Base-by-base conservation (phyloP, 2,329 filamentous ascomycete genomes). In the Dactylellina sp. region DNA sequence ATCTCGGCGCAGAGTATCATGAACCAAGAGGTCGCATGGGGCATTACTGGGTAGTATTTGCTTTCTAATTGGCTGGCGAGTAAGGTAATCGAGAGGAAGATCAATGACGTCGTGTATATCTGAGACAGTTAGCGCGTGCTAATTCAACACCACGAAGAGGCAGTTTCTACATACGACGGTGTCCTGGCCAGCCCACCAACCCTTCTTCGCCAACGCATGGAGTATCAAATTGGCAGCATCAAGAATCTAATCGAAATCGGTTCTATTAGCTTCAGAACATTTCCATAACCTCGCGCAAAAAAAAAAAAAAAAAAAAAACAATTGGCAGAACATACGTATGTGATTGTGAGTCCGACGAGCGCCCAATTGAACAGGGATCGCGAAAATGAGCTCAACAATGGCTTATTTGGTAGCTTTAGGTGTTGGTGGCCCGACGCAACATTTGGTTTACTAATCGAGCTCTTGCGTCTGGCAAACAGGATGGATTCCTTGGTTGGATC, bases 21-120 rank as follows among this genome's bases (percentile, higher is more conserved):
- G 44, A 85, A 80, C 95, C 95, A 99, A 78, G 92, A 89, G 50
- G 90, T 82, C 64, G 94, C 86, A 81, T 97, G 93, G 60, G 91
- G 89, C 50, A 89, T 84, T 55, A 89, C 93, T 0, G 95, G 95
- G 11, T 91, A 91, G 35, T 92, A 89, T 75, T 87, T 88, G 79
- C 90, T 91, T 81, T 97, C 93, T 78, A 96, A 85, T 66, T 98
- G 86, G 37, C 70, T 75, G 28, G 93, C 93, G 79, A 97, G 90
- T 77, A 96, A 86, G 77, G 97, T 86, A 77, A 97, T 89, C 55
- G 91, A 86, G 83, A 96, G 95, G 76, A 95, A 88, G 84, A 96
- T 97, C 77, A 93, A 90, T 35, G 76, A 70, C 28, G 72, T 77
- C 25, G 77, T 57, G 42, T 68, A 75, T 37, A 60, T 77, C 66